phyloP scores from a whole-genome alignment of 2,329 filamentous ascomycete species.

The Fusarium bactridioides region DNA sequence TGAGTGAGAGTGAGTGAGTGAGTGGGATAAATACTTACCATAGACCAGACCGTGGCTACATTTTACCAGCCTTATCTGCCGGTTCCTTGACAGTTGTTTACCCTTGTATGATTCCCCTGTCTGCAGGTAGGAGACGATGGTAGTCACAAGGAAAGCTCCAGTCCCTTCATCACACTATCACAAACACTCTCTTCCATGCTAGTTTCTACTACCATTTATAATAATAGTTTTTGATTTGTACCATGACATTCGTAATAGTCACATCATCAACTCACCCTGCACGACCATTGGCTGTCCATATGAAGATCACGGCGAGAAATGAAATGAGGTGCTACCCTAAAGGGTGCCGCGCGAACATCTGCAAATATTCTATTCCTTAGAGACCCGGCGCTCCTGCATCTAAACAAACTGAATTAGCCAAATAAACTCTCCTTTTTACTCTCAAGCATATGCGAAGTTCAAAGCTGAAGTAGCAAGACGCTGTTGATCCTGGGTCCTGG shows the following conservation, averaged over 20 bases:
- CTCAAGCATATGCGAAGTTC: fast-evolving
- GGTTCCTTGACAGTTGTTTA: neutral
- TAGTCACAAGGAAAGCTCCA: fast-evolving
- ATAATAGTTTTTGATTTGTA: neutral
- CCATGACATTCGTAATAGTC: fast-evolving
- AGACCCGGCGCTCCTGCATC: fast-evolving
- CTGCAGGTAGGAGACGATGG: neutral
- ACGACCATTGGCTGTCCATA: too few relatives aligned
- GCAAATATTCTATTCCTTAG: neutral
- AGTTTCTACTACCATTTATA: neutral
- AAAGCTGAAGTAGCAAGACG: neutral
- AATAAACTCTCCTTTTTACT: neutral
- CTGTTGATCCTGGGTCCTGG: neutral
- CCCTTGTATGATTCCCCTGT: neutral
- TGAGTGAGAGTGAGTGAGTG: neutral
- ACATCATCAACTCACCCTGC: neutral
- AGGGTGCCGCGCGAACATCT: neutral
- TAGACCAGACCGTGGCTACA: neutral
- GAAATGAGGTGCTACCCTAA: neutral
- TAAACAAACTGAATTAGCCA: too few relatives aligned
- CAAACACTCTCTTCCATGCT: too few relatives aligned
- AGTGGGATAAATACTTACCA: neutral
- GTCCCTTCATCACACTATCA: neutral
- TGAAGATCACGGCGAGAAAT: too few relatives aligned
- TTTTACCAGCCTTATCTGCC: neutral